These are phyloP conservation scores for Cyanidium caldarium DNA, from an alignment of 23 red algal genomes.

Conservation along the genomic window DNA sequence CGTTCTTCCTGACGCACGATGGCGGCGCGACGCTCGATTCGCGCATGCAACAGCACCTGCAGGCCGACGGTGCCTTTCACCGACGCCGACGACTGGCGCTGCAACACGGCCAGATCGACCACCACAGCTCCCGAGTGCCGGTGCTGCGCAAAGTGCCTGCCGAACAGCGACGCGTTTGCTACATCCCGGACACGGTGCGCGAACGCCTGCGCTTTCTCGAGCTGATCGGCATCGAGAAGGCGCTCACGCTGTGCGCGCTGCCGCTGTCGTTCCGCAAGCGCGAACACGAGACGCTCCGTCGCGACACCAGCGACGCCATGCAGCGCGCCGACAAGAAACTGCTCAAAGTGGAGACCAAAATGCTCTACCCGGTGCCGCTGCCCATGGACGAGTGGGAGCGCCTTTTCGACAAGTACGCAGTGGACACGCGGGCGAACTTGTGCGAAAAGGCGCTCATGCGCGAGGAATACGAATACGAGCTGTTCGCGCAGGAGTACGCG, in stretches of 20 bases:
- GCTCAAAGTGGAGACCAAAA: neutral
- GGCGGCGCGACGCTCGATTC: neutral
- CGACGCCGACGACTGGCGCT: neutral
- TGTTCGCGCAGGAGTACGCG: neutral
- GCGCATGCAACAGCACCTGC: neutral
- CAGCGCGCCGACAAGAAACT: neutral
- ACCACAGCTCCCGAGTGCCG: neutral
- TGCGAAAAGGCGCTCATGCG: constrained; percentile 1
- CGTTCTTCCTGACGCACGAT: neutral
- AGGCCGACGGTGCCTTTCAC: neutral
- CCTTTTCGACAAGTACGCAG: neutral
- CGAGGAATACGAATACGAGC: constrained; percentile 2
- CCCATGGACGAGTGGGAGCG: neutral
- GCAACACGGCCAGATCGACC: neutral
- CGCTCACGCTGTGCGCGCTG: neutral
- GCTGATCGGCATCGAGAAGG: neutral
- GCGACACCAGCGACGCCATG: neutral
- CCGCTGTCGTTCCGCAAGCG: neutral
- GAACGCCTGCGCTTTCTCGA: neutral
- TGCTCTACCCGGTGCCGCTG: neutral
- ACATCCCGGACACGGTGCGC: neutral
- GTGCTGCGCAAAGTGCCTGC: neutral
- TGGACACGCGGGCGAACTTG: neutral
- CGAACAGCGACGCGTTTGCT: neutral
- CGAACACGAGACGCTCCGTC: neutral